Percentiles rank a stretch among this genome's conserved stretches.
phyloP scores from a whole-genome alignment of 345 rosid genomes.

The Salix suchowensis region DNA sequence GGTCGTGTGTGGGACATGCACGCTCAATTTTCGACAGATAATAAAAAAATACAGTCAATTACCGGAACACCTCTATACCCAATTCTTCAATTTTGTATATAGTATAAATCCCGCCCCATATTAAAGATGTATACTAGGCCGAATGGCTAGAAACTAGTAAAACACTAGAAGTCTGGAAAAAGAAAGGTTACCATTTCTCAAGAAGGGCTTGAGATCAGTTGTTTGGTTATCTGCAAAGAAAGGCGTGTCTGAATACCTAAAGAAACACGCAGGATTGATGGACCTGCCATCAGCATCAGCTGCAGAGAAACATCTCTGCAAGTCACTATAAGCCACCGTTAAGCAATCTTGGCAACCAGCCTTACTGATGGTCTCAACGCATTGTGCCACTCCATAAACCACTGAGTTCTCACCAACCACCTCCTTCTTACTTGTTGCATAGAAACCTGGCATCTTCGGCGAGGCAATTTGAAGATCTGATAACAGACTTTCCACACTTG shows the following conservation, averaged over 20 bases:
- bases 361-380: conserved; percentile 31
- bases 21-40: too few species aligned
- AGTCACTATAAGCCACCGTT: conserved; percentile 18
- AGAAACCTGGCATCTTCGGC: conserved; percentile 31
- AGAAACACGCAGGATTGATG: conserved; percentile 40
- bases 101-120: too few species aligned
- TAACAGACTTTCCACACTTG: conserved; percentile 14
- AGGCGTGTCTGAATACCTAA: conserved; percentile 30
- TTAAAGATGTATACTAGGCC: too few species aligned
- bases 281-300: conserved; percentile 27
- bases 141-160: too few species aligned
- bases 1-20: too few species aligned
- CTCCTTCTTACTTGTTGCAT: conserved; percentile 16
- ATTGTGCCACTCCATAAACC: conserved; percentile 38
- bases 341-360: conserved; percentile 34
- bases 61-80: too few species aligned
- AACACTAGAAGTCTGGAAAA: too few species aligned
- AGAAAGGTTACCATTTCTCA: conserved; percentile 19
- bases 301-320: conserved; percentile 27
- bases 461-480: conserved; percentile 29
- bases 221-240: conserved; percentile 39
- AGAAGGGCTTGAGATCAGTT: conserved; percentile 27
- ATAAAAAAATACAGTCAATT: too few species aligned
- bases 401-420: conserved; percentile 7
- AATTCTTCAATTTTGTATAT: too few species aligned